Percentiles rank a stretch among this genome's conserved stretches.
These are phyloP conservation scores for Quercus tomentella DNA, from an alignment of 331 rosid species.

Conservation along the genomic window DNA sequence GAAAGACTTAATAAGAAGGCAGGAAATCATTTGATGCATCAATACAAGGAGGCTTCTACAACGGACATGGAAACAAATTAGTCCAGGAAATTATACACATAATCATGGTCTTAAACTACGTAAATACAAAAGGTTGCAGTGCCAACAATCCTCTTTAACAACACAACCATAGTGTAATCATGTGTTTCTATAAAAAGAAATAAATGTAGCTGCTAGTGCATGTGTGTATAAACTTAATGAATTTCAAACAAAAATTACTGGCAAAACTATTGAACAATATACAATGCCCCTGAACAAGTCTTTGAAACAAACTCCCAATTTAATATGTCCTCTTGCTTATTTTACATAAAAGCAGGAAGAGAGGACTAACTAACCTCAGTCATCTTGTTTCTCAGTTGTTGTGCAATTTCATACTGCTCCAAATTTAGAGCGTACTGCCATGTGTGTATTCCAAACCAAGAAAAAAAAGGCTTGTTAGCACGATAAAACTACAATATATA, in stretches of 20 bases:
- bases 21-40: slow-evolving; percentile 19
- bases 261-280: neutral
- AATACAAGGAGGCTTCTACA: slow-evolving; percentile 16
- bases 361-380: slow-evolving; percentile 71
- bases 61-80: neutral
- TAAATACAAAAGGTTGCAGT: neutral
- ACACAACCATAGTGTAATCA: neutral
- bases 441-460: slow-evolving; percentile 21
- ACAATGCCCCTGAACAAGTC: neutral
- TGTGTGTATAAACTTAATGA: neutral
- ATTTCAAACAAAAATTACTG: neutral
- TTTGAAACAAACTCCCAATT: neutral
- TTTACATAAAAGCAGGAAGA: neutral
- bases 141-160: neutral
- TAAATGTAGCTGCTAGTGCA: too few species aligned
- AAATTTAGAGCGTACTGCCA: slow-evolving; percentile 75
- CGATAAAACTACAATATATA: neutral
- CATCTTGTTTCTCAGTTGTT: slow-evolving; percentile 77
- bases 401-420: slow-evolving; percentile 86
- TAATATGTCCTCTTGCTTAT: neutral
- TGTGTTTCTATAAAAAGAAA: too few species aligned
- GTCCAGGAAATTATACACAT: neutral
- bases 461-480: slow-evolving; percentile 6
- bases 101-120: neutral
- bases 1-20: slow-evolving; percentile 20